A percentile compares a stretch with the other conserved stretches of the same genome.
Evolutionary conservation across 2,329 filamentous ascomycete genomes (phyloP).

Genomic region (Aspergillus sp.): DNA sequence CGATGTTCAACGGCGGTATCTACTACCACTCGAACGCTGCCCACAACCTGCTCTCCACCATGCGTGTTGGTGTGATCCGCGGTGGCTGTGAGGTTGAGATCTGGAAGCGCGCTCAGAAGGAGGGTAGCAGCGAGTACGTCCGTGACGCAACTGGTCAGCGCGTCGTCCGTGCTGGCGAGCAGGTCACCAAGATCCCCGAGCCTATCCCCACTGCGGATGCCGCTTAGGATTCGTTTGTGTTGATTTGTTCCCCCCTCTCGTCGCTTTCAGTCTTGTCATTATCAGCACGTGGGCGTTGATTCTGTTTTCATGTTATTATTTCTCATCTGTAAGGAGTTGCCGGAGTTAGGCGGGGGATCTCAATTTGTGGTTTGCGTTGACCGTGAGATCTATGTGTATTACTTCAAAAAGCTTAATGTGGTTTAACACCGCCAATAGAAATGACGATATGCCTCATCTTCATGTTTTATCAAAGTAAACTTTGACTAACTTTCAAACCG

Average conservation of each 20-base stretch:
- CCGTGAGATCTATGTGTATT: background rate
- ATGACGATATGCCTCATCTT: background rate
- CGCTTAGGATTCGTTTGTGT: constrained; percentile 47
- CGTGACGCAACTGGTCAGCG: constrained; percentile 79
- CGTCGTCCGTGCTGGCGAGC: constrained; percentile 80
- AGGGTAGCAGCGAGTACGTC: constrained; percentile 69
- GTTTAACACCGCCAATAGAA: background rate
- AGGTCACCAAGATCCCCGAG: constrained; percentile 79
- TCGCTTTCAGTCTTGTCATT: constrained; percentile 7
- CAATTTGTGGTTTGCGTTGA: background rate
- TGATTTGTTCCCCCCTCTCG: constrained; percentile 6
- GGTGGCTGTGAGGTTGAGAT: constrained; percentile 89
- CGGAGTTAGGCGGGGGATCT: constrained; percentile 11
- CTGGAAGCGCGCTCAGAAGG: constrained; percentile 82
- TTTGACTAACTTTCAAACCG: too few relatives aligned
- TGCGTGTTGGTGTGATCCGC: constrained; percentile 82
- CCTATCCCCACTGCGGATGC: constrained; percentile 82
- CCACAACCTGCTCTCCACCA: constrained; percentile 83
- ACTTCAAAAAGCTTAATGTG: background rate
- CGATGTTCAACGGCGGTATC: constrained; percentile 88
- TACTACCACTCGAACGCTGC: constrained; percentile 89
- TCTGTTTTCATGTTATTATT: constrained; percentile 8
- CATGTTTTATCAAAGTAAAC: too few relatives aligned
- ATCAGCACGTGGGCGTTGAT: constrained; percentile 26
- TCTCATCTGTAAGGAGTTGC: constrained; percentile 9